phyloP scores from a whole-genome alignment of 2,329 filamentous ascomycete species.

The Teratosphaeria viscida region DNA sequence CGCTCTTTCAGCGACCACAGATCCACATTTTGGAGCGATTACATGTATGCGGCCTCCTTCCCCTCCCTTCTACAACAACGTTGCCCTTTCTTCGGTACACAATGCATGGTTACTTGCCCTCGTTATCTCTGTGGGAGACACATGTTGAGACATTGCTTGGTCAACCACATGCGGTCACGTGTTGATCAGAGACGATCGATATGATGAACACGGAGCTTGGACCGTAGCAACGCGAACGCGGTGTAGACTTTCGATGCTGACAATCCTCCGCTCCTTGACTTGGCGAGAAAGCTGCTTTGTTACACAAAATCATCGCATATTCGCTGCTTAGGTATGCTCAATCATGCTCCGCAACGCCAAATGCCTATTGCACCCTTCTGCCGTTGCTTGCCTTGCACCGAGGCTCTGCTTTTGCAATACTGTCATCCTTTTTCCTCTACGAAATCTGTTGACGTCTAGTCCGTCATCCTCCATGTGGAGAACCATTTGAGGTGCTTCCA shows the following conservation, averaged over 20 bases:
- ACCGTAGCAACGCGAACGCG: background rate
- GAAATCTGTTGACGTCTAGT: slow-evolving; percentile 26
- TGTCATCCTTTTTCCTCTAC: background rate
- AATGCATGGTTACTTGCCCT: no score
- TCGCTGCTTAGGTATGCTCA: background rate
- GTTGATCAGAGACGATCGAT: no score
- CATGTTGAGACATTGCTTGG: no score
- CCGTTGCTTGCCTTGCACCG: background rate
- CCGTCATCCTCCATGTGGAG: slow-evolving; percentile 71
- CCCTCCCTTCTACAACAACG: background rate
- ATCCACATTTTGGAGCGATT: background rate
- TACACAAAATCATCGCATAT: background rate
- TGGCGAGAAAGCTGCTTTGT: background rate
- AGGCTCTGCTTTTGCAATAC: background rate
- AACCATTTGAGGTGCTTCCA: slow-evolving; percentile 96
- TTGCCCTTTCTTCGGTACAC: no score
- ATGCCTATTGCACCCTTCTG: background rate
- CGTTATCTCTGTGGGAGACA: no score
- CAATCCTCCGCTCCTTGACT: background rate
- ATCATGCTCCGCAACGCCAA: background rate
- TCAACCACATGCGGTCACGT: no score
- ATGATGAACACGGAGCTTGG: no score
- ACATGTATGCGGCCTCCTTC: background rate
- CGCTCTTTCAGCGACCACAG: background rate
- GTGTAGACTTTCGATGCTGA: background rate